A percentile compares a stretch with the other conserved stretches of the same genome.
Conservation (phyloP, 2,329 filamentous ascomycete genomes). For the Venturia oleaginea region DNA sequence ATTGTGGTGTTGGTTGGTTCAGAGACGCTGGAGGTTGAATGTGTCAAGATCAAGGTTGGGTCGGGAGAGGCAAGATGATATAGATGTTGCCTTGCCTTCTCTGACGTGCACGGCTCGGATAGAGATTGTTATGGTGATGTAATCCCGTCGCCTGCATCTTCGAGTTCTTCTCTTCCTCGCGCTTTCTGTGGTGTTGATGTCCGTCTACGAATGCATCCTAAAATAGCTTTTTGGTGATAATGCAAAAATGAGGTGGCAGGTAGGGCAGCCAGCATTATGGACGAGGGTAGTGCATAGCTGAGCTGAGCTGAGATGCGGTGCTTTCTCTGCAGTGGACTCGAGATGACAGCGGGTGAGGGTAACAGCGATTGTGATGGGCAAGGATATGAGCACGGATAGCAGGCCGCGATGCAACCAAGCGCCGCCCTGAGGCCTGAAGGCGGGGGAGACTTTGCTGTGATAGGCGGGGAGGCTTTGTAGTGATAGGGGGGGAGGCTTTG, state of each 20-base stretch:
- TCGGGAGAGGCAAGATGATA: background rate
- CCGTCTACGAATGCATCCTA: background rate
- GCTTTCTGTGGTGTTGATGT: no score
- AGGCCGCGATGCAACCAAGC: background rate
- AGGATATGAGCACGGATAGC: background rate
- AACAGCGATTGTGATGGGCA: background rate
- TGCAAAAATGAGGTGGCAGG: background rate
- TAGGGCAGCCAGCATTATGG: background rate
- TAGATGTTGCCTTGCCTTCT: background rate
- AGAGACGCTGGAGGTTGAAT: constrained; percentile 72
- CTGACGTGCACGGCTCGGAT: background rate
- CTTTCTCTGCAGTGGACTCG: background rate
- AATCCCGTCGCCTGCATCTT: background rate
- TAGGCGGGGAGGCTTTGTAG: no score
- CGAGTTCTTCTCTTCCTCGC: no score
- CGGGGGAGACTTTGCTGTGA: no score
- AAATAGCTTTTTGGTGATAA: background rate
- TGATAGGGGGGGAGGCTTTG: no score
- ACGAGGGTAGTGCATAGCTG: background rate
- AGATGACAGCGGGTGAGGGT: background rate
- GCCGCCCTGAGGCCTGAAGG: background rate
- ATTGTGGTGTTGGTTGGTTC: constrained; percentile 77
- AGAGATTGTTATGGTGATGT: background rate
- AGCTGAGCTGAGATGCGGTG: background rate
- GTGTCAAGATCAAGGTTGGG: constrained; percentile 45